Conservation (phyloP, 805 yeast species). For the Myxozyma neglecta region DNA sequence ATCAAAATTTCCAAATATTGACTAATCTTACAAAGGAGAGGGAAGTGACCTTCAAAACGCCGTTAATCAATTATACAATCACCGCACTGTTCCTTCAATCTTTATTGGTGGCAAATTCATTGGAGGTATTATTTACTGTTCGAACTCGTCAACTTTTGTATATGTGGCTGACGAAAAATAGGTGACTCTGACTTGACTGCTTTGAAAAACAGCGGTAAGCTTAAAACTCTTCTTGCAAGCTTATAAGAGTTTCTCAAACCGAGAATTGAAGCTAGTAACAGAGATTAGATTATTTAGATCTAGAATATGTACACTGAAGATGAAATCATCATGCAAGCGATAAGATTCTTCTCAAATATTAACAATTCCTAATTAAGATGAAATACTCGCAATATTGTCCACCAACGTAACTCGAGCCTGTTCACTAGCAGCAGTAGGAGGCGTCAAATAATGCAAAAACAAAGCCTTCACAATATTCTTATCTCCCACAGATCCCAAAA, state of each 20-base stretch:
- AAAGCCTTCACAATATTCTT: constrained; percentile 67
- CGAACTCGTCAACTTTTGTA: neutral
- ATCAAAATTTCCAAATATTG: constrained; percentile 31
- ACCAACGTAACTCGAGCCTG: constrained; percentile 21
- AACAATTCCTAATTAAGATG: neutral
- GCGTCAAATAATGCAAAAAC: constrained; percentile 74
- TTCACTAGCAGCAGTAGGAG: constrained; percentile 63
- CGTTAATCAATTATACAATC: constrained; percentile 73
- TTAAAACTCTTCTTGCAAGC: constrained; percentile 44
- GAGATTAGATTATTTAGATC: neutral
- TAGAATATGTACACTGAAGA: neutral
- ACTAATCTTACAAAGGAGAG: neutral
- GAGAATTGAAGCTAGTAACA: neutral
- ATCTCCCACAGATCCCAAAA: constrained; percentile 60
- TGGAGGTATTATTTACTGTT: constrained; percentile 59
- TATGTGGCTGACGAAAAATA: neutral
- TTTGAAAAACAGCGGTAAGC: constrained; percentile 60
- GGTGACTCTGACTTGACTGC: constrained; percentile 77
- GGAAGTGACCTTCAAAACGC: constrained; percentile 83
- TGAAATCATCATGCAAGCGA: too few relatives aligned
- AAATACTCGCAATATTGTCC: constrained; percentile 3
- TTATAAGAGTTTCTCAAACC: neutral
- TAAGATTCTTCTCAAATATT: too few relatives aligned
- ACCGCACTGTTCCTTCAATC: constrained; percentile 89
- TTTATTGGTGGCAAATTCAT: constrained; percentile 89